Conservation (phyloP, 805 yeast genomes). For the Sporopachydermia quercuum region DNA sequence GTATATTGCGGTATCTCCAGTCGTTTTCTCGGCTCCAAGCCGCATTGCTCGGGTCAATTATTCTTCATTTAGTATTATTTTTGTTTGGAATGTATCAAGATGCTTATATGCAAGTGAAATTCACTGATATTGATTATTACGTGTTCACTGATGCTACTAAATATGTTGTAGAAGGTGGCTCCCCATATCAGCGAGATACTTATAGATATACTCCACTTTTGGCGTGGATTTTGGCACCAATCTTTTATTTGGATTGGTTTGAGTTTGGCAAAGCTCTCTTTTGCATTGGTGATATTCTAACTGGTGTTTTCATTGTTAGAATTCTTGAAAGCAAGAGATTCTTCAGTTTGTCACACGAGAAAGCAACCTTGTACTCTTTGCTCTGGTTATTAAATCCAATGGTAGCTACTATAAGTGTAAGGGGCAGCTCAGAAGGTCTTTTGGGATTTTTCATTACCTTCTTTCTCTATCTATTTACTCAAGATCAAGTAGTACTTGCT, state of each 20-base stretch:
- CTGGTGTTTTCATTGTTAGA: conserved; percentile 50
- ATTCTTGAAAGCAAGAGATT: conserved; percentile 17
- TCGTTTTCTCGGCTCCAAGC: no score
- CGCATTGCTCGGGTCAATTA: no score
- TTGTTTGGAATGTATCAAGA: conserved; percentile 81
- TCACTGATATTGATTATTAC: conserved; percentile 87
- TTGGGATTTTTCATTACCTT: conserved; percentile 62
- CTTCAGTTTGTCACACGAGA: conserved; percentile 16
- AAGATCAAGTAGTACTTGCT: conserved; percentile 17
- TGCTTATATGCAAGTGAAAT: conserved; percentile 57
- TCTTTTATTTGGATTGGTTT: conserved; percentile 30
- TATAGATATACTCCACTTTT: conserved; percentile 87
- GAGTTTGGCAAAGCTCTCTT: conserved; percentile 73
- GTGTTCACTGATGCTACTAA: conserved; percentile 89
- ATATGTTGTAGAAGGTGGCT: conserved; percentile 42
- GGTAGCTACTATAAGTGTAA: conserved; percentile 82
- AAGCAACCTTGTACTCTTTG: conserved; percentile 30
- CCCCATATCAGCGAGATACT: conserved; percentile 79
- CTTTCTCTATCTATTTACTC: conserved; percentile 23
- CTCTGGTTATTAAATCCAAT: conserved; percentile 90
- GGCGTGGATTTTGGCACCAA: conserved; percentile 72
- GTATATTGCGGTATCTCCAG: no score
- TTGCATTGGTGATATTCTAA: conserved; percentile 60
- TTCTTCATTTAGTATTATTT: conserved; percentile 47
- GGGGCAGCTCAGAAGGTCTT: conserved; percentile 89